Evolutionary conservation across 108 stramenopile genomes (phyloP).

Genomic region (Parietichytrium sp.): DNA sequence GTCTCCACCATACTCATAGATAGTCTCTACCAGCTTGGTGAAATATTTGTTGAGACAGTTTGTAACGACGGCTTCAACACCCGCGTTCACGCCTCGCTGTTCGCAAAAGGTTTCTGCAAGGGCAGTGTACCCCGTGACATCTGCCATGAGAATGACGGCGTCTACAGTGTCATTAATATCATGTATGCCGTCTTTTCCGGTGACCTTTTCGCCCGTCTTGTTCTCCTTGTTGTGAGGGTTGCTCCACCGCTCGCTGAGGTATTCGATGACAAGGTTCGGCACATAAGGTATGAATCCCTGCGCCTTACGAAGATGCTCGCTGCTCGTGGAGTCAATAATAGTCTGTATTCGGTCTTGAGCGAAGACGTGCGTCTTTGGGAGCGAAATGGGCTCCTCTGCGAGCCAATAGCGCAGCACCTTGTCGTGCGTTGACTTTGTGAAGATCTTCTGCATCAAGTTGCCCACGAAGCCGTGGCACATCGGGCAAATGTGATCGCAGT

Average conservation of each 20-base stretch:
- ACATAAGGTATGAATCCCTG: background rate
- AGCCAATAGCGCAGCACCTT: conserved; percentile 1
- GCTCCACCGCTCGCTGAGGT: conserved; percentile 11
- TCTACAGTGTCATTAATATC: conserved; percentile 4
- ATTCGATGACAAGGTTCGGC: conserved; percentile 8
- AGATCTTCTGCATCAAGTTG: conserved; percentile 20
- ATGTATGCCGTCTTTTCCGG: background rate
- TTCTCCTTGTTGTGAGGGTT: background rate
- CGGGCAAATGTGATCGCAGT: conserved; percentile 10
- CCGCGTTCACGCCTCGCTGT: conserved; percentile 1
- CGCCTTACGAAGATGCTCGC: conserved; percentile 13
- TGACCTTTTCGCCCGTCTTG: background rate
- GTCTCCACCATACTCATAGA: conserved; percentile 65
- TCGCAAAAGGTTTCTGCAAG: conserved; percentile 35
- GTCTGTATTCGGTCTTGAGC: conserved; percentile 24
- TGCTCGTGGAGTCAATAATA: conserved; percentile 20
- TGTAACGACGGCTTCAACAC: conserved; percentile 55
- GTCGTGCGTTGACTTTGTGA: background rate
- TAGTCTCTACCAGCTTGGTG: conserved; percentile 54
- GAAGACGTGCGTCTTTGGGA: conserved; percentile 15
- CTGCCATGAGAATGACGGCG: conserved; percentile 30
- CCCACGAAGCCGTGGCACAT: background rate
- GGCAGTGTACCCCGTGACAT: conserved; percentile 32
- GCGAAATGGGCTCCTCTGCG: background rate
- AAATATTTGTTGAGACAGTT: conserved; percentile 59